Evolutionary conservation across 2,329 filamentous ascomycete genomes (phyloP), one percentile per base, ranked within the genome.

Genomic region (Aspergillus fumigatus): DNA sequence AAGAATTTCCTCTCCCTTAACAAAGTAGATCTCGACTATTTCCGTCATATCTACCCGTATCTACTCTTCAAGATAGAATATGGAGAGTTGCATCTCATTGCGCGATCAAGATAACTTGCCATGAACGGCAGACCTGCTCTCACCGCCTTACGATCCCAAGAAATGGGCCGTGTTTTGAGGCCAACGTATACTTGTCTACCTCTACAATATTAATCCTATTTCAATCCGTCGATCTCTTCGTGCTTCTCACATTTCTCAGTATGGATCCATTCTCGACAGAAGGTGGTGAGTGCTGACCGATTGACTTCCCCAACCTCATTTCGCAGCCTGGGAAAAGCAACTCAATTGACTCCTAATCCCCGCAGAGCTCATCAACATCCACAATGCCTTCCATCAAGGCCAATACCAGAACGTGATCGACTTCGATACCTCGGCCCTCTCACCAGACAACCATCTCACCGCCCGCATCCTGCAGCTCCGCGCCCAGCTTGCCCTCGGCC

Each of bases 381-480:
- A 85, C 77, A 85, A 82, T 68, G 82, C 84, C 71, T 86, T 86
- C 77, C 80, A 85, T 75, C 83, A 85, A 74, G 92, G 90, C 71
- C 92, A 96, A 80, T 96, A 90, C 82, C 84, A 90, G 70, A 82
- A 88, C 70, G 92, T 95, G 62, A 76, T 95, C 75, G 88, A 94
- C 78, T 96, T 92, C 77, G 88, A 95, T 75, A 88, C 86, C 47
- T 86, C 88, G 5, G 81, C 86, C 58, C 88, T 97, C 70, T 94
- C 90, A 48, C 65, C 86, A 61, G 85, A 88, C 67, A 97, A 97
- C 77, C 81, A 82, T 49, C 81, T 92, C 14, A 85, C 90, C 45
- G 89, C 90, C 43, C 87, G 87, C 57, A 79, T 96, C 48, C 84
- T 97, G 55, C 82, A 88, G 71, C 85, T 93, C 61, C 90, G 94